phyloP scores from a whole-genome alignment of 805 yeast genomes.

The Candida arabinofermentans region DNA sequence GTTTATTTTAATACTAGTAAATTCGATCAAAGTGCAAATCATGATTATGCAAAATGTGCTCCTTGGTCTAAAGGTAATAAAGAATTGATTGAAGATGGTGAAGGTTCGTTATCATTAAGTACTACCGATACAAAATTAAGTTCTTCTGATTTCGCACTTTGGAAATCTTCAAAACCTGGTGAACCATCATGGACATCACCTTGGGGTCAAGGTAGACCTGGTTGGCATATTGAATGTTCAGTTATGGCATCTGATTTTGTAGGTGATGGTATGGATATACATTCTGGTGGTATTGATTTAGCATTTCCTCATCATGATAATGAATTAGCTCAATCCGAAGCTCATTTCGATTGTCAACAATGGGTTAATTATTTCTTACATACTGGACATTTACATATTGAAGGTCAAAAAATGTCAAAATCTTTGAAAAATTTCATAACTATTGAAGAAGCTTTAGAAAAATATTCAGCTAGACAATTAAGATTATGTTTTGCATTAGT shows the following conservation, averaged over 20 bases:
- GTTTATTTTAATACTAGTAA: constrained; percentile 91
- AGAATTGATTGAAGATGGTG: constrained; percentile 88
- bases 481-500: constrained; percentile 87
- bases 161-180: constrained; percentile 96
- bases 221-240: constrained; percentile 99
- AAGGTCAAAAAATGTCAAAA: constrained; percentile 98
- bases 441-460: constrained; percentile 79
- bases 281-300: constrained; percentile 94
- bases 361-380: constrained; percentile 98
- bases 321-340: constrained; percentile 96
- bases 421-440: constrained; percentile 93
- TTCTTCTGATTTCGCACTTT: constrained; percentile 87
- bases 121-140: constrained; percentile 58
- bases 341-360: constrained; percentile 80
- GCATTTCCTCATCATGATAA: constrained; percentile 99
- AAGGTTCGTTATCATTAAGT: constrained; percentile 61
- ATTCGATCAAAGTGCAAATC: constrained; percentile 69
- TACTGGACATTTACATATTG: constrained; percentile 96
- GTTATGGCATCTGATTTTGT: constrained; percentile 94
- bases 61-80: constrained; percentile 96
- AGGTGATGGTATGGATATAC: constrained; percentile 85
- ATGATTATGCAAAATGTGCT: constrained; percentile 91
- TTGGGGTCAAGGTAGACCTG: constrained; percentile 98
- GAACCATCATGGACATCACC: constrained; percentile 95
- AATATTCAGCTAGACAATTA: constrained; percentile 73